A percentile compares a stretch with the other conserved stretches of the same genome.
Evolutionary conservation across 805 yeast genomes (phyloP).

Genomic region (Nakazawaea molendinolei): DNA sequence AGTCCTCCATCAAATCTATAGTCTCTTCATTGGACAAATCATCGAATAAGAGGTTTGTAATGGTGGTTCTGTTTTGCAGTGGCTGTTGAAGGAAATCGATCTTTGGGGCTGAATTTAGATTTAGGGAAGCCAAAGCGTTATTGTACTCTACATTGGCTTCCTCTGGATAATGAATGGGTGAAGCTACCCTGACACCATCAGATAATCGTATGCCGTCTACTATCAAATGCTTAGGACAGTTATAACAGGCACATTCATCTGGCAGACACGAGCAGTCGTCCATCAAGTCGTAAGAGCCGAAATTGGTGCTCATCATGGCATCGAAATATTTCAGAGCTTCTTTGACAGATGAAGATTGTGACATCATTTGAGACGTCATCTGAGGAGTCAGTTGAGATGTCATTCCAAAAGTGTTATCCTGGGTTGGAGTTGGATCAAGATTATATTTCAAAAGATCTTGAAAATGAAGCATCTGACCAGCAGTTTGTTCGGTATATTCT

Average conservation of each 20-base stretch:
- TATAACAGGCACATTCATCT: slow-evolving; percentile 27
- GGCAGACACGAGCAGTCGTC: slow-evolving; percentile 24
- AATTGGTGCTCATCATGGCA: no score
- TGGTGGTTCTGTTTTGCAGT: slow-evolving; percentile 2
- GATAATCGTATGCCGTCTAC: slow-evolving; percentile 22
- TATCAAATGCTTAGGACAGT: slow-evolving; percentile 28
- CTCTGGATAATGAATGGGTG: not conserved
- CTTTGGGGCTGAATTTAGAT: not conserved
- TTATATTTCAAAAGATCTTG: no score
- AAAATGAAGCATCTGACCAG: no score
- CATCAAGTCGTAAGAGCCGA: no score
- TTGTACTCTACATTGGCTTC: no score
- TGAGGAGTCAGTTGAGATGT: no score
- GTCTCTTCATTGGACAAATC: slow-evolving; percentile 5
- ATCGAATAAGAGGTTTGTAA: slow-evolving; percentile 6
- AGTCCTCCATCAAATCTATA: slow-evolving; percentile 16
- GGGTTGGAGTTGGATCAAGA: no score
- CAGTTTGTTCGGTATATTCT: not conserved
- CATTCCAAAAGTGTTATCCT: no score
- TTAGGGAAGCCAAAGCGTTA: no score
- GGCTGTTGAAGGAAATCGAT: not conserved
- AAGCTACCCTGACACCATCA: slow-evolving; percentile 22
- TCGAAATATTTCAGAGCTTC: no score
- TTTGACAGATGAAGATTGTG: no score
- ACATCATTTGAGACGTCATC: no score